A percentile compares a stretch with the other conserved stretches of the same genome.
Evolutionary conservation across 768 basidiomycete species (phyloP).

Genomic region (Cystobasidium ongulense): DNA sequence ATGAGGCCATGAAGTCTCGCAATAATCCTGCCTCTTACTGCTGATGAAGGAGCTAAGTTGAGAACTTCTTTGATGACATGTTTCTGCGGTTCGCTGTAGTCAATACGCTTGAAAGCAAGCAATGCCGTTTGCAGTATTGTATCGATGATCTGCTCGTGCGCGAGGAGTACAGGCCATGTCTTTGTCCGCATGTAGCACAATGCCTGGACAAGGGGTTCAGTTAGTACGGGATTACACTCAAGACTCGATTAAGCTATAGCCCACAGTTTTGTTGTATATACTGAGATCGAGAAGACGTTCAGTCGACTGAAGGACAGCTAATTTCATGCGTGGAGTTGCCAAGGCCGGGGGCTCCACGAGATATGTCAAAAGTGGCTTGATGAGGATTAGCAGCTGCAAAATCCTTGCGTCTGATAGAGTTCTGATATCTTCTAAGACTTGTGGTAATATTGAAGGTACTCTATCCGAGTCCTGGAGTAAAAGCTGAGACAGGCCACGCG

Average conservation of each 20-base stretch:
- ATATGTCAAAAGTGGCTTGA: neutral
- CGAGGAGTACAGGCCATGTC: conserved; percentile 12
- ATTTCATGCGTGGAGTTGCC: neutral
- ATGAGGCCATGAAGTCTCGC: neutral
- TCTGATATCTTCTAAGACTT: neutral
- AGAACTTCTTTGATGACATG: neutral
- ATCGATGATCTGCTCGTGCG: neutral
- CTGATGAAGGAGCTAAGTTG: neutral
- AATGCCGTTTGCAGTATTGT: neutral
- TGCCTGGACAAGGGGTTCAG: neutral
- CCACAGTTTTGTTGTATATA: neutral
- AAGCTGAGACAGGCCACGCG: neutral
- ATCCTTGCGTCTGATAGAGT: neutral
- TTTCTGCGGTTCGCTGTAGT: neutral
- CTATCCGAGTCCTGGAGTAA: neutral
- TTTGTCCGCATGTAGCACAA: neutral
- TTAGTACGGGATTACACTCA: neutral
- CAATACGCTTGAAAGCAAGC: neutral
- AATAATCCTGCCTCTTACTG: neutral
- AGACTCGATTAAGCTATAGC: neutral
- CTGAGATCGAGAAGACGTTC: neutral
- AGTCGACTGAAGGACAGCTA: neutral
- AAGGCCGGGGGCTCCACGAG: neutral
- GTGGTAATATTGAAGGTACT: neutral
- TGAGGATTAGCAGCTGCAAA: neutral